These are phyloP conservation scores for Avicennia marina DNA, from an alignment of 257 asterid genomes.

Conservation along the genomic window DNA sequence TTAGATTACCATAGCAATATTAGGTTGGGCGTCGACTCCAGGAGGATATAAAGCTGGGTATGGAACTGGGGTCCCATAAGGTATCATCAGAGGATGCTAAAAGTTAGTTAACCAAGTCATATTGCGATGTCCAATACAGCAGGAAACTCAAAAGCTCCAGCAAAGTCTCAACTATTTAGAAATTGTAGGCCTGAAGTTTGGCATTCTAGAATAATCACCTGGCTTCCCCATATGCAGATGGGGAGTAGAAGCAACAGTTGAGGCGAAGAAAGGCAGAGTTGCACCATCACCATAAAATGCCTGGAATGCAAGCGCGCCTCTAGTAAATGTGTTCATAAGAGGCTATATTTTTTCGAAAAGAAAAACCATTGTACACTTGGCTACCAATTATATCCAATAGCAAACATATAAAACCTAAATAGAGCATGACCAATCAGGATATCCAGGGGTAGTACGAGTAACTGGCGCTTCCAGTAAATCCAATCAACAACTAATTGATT, in stretches of 20 bases:
- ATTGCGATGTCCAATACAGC: too few relatives aligned
- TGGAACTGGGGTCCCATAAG: slow-evolving; percentile 96
- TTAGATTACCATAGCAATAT: slow-evolving; percentile 60
- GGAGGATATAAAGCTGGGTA: slow-evolving; percentile 91
- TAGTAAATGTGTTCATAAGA: not conserved
- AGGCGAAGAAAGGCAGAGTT: slow-evolving; percentile 85
- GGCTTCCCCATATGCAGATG: slow-evolving; percentile 94
- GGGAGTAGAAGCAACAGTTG: slow-evolving; percentile 84
- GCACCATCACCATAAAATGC: slow-evolving; percentile 94
- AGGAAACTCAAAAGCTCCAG: not conserved
- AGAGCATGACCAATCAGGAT: slow-evolving; percentile 87
- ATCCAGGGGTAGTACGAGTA: slow-evolving; percentile 55
- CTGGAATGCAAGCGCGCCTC: slow-evolving; percentile 27
- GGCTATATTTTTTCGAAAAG: not conserved
- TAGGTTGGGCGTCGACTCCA: slow-evolving; percentile 90
- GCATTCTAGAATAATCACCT: slow-evolving; percentile 43
- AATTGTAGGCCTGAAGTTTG: not conserved
- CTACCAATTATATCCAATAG: not conserved
- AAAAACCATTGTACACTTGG: not conserved
- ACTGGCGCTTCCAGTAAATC: slow-evolving; percentile 61
- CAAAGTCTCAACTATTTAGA: not conserved
- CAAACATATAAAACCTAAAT: slow-evolving; percentile 57
- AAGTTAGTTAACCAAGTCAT: slow-evolving; percentile 9
- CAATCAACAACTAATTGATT: slow-evolving; percentile 17
- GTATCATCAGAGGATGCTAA: slow-evolving; percentile 96